Evolutionary conservation across 352 stramenopile genomes (phyloP), one percentile per base, ranked within the genome.

Genomic region (Globisporangium parvum): DNA sequence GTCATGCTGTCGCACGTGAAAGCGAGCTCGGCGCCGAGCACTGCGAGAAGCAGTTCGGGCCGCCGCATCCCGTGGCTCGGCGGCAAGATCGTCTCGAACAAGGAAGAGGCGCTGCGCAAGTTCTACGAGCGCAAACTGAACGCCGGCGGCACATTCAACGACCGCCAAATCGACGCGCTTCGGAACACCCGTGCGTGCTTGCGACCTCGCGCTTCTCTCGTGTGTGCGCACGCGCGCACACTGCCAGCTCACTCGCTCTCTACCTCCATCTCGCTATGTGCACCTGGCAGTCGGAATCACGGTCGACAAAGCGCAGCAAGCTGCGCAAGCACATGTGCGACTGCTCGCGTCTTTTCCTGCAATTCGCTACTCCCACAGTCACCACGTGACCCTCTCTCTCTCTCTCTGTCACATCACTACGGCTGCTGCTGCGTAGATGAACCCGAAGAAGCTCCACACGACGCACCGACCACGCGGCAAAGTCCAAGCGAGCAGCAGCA

Each of bases 41-140:
- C 54, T 69, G 49, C 31, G 53, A 23, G 55, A 53, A 59, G 37
- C 47, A 26, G 53, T 39, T 63, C 21, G 23, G 59, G 41, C 12
- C 54, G 55, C 47, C 78, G 81, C 46, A 87, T 93, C 41, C 60
- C 85, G 21, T 94, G 85, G 85, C 75, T 75, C 5, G 85, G 85
- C 39, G 85, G 85, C 41, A 91, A 87, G 54, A 87, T 94, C 46
- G 73, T 73, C 18, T 91, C 77, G 47, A 94, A 94, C 62, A 94
- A 94, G 65, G 77, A 82, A 53, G 81, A 93, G 62, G 85, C 85
- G 33, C 67, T 94, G 72, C 80, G 73, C 57, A 94, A 94, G 62
- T 94, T 94, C 53, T 78, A 87, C 55, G 71, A 87, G 67, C 77
- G 85, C 58, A 94, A 94, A 62, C 55, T 86, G 26, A 67, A 56